Evolutionary conservation across 176 grass and related monocot genomes (phyloP).

Genomic region (Avena insularis): DNA sequence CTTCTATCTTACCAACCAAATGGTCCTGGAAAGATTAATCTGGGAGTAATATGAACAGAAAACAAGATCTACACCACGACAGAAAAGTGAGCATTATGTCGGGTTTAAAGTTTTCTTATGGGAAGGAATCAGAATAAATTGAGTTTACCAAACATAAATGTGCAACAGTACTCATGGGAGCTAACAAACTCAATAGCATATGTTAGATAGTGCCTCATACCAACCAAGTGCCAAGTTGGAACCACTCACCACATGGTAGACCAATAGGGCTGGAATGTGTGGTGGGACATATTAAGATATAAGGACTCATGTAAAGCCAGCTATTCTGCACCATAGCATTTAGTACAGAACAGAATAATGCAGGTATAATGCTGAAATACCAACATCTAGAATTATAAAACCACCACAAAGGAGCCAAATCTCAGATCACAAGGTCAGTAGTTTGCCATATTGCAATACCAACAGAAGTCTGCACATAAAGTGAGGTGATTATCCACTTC

Average conservation of each 20-base stretch:
- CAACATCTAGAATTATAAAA: conserved; percentile 29
- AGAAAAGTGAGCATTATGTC: conserved; percentile 23
- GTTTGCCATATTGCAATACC: conserved; percentile 18
- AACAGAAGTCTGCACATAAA: conserved; percentile 6
- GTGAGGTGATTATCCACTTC: conserved; percentile 3
- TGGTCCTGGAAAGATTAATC: conserved; percentile 40
- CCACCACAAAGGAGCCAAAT: background rate
- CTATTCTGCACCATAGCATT: background rate
- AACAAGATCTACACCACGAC: conserved; percentile 24
- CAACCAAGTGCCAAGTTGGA: conserved; percentile 45
- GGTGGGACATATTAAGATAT: conserved; percentile 33
- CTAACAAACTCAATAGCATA: conserved; percentile 44
- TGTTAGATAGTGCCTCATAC: conserved; percentile 31
- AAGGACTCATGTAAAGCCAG: conserved; percentile 32
- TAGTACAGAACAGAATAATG: conserved; percentile 7
- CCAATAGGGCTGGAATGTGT: conserved; percentile 39
- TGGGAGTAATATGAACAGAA: conserved; percentile 3
- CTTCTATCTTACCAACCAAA: conserved; percentile 12
- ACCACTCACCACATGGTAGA: conserved; percentile 42
- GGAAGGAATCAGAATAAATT: conserved; percentile 34
- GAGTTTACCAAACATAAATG: conserved; percentile 43
- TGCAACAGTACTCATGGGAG: conserved; percentile 36
- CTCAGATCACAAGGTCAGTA: conserved; percentile 24
- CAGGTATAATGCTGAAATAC: conserved; percentile 19
- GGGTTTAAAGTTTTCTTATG: conserved; percentile 28